phyloP scores from a whole-genome alignment of 768 basidiomycete genomes.

The Psilocybe subaeruginosa region DNA sequence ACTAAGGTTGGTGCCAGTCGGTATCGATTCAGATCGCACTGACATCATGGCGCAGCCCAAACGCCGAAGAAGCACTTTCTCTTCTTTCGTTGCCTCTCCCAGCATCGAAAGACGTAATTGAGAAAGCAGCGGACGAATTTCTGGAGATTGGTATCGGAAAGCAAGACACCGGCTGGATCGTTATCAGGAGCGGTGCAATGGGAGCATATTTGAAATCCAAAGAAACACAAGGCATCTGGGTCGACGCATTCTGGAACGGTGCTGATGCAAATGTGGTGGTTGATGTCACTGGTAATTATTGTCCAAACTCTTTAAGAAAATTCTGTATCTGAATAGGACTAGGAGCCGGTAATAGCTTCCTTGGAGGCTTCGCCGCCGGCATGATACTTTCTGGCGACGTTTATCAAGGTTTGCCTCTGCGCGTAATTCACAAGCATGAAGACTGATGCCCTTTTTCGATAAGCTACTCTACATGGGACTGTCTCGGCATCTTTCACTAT shows the following conservation, averaged over 20 bases:
- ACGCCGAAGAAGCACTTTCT: slow-evolving; percentile 80
- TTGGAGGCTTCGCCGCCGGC: slow-evolving; percentile 84
- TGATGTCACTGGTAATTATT: slow-evolving; percentile 75
- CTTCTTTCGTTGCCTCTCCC: slow-evolving; percentile 60
- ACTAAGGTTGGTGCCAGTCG: slow-evolving; percentile 55
- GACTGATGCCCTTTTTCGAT: slow-evolving; percentile 3
- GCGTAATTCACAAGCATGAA: background rate
- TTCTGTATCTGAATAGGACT: slow-evolving; percentile 14
- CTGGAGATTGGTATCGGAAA: slow-evolving; percentile 61
- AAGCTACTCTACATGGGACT: slow-evolving; percentile 74
- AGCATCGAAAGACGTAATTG: slow-evolving; percentile 55
- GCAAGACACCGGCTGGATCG: slow-evolving; percentile 54
- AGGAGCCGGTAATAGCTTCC: slow-evolving; percentile 92
- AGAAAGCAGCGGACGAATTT: slow-evolving; percentile 67
- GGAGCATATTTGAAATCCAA: slow-evolving; percentile 68
- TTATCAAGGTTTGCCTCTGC: slow-evolving; percentile 56
- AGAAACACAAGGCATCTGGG: slow-evolving; percentile 52
- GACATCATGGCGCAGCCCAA: slow-evolving; percentile 56
- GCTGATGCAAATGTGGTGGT: slow-evolving; percentile 53
- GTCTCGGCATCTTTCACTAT: slow-evolving; percentile 84
- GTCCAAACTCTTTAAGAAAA: background rate
- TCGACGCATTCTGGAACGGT: slow-evolving; percentile 74
- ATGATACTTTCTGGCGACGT: slow-evolving; percentile 60
- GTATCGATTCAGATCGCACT: background rate
- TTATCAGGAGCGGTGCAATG: slow-evolving; percentile 75